Evolutionary conservation across 164 flowering plant genomes (phyloP).

Genomic region (Pachysandra terminalis): DNA sequence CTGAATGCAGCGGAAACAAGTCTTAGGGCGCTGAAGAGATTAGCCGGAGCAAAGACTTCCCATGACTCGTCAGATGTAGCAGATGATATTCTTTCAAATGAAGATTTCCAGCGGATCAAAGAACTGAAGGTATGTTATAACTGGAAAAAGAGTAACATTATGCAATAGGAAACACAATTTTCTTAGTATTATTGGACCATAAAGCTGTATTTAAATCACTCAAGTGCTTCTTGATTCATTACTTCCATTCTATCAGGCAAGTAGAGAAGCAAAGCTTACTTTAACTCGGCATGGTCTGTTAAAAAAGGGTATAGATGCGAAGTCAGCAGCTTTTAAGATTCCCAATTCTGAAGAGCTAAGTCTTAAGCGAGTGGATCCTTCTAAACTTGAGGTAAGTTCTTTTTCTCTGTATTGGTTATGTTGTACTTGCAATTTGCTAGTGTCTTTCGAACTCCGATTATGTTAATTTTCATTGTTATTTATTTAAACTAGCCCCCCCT

Average conservation of each 20-base stretch:
- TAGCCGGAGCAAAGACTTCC: constrained; percentile 42
- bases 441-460: not conserved
- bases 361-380: constrained; percentile 63
- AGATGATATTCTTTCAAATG: constrained; percentile 84
- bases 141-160: not conserved
- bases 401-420: not conserved
- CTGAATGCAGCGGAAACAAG: constrained; percentile 60
- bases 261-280: constrained; percentile 55
- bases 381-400: constrained; percentile 65
- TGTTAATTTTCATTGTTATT: too few species aligned
- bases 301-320: constrained; percentile 39
- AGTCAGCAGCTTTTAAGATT: constrained; percentile 33
- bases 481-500: too few species aligned
- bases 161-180: not conserved
- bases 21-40: constrained; percentile 72
- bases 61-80: constrained; percentile 22
- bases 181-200: not conserved
- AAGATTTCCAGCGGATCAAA: constrained; percentile 78
- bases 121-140: constrained; percentile 61
- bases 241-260: constrained; percentile 43
- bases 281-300: constrained; percentile 61
- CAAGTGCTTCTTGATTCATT: not conserved
- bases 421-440: not conserved
- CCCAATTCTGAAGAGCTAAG: constrained; percentile 71
- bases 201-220: not conserved